Evolutionary conservation across 352 stramenopile species (phyloP).

Genomic region (Phytophthora foliorum): DNA sequence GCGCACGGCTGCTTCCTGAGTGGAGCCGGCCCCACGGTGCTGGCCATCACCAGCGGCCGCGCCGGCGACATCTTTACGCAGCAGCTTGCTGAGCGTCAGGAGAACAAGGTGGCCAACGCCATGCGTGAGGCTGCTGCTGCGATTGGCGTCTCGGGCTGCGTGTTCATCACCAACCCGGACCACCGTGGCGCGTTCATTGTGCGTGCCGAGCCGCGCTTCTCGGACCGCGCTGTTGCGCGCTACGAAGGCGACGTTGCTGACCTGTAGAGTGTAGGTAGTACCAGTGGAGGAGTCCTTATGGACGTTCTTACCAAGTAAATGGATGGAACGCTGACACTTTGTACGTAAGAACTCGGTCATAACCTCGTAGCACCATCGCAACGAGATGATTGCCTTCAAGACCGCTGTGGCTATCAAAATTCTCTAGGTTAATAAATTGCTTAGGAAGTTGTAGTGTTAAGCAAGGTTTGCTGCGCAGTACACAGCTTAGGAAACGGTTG

Average conservation of each 20-base stretch:
- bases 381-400: background rate
- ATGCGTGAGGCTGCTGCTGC: slow-evolving; percentile 95
- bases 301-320: slow-evolving; percentile 16
- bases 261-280: slow-evolving; percentile 50
- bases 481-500: slow-evolving; percentile 58
- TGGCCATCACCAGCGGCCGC: slow-evolving; percentile 97
- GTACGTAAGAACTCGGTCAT: background rate
- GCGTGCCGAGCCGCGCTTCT: slow-evolving; percentile 94
- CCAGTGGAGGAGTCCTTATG: slow-evolving; percentile 10
- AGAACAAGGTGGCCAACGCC: slow-evolving; percentile 95
- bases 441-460: slow-evolving; percentile 15
- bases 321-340: slow-evolving; percentile 20
- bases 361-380: no score
- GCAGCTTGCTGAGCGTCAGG: slow-evolving; percentile 85
- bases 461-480: slow-evolving; percentile 1
- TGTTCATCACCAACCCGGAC: slow-evolving; percentile 98
- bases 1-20: slow-evolving; percentile 97
- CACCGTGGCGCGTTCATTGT: slow-evolving; percentile 97
- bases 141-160: slow-evolving; percentile 94
- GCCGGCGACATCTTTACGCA: slow-evolving; percentile 99
- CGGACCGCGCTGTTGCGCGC: slow-evolving; percentile 77
- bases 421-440: slow-evolving; percentile 43
- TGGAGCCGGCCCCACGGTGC: slow-evolving; percentile 97
- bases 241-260: slow-evolving; percentile 89
- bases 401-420: slow-evolving; percentile 14